phyloP scores from a whole-genome alignment of 495 filamentous ascomycete genomes.

The Aspergillus bertholletiae region DNA sequence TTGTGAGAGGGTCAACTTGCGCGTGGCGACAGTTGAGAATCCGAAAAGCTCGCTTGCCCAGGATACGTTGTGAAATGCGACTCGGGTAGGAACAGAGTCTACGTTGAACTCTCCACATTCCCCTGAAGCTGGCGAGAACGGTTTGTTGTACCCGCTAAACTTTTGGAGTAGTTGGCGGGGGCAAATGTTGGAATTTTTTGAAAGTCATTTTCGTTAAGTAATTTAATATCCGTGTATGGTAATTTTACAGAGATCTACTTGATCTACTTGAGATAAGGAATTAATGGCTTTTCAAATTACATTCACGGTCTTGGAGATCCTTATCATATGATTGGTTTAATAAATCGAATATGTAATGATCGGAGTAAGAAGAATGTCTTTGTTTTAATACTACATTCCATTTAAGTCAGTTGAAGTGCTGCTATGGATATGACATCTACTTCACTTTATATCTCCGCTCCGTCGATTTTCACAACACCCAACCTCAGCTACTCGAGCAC shows the following conservation, averaged over 20 bases:
- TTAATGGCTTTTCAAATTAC: too few species aligned
- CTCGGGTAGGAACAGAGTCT: slow-evolving; percentile 1
- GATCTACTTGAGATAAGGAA: too few species aligned
- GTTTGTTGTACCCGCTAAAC: not conserved
- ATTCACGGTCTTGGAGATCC: too few species aligned
- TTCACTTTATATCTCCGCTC: too few species aligned
- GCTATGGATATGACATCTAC: too few species aligned
- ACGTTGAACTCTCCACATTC: slow-evolving; percentile 17
- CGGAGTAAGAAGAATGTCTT: too few species aligned
- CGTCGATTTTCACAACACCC: too few species aligned
- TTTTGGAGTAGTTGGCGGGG: not conserved
- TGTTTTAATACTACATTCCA: too few species aligned
- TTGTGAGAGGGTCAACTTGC: not conserved
- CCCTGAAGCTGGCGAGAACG: slow-evolving; percentile 5
- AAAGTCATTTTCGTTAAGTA: not conserved
- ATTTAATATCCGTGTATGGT: slow-evolving; percentile 3
- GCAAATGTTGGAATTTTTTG: slow-evolving; percentile 3
- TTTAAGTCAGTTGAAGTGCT: too few species aligned
- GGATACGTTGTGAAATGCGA: not conserved
- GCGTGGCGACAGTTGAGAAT: not conserved
- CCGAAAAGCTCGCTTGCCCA: slow-evolving; percentile 2
- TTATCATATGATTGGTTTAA: too few species aligned
- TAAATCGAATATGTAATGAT: too few species aligned
- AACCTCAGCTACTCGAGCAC: too few species aligned
- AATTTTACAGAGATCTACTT: slow-evolving; percentile 3